Evolutionary conservation across 768 basidiomycete genomes (phyloP), one percentile per base, ranked within the genome.

Genomic region (Coprinellus aureogranulatus): DNA sequence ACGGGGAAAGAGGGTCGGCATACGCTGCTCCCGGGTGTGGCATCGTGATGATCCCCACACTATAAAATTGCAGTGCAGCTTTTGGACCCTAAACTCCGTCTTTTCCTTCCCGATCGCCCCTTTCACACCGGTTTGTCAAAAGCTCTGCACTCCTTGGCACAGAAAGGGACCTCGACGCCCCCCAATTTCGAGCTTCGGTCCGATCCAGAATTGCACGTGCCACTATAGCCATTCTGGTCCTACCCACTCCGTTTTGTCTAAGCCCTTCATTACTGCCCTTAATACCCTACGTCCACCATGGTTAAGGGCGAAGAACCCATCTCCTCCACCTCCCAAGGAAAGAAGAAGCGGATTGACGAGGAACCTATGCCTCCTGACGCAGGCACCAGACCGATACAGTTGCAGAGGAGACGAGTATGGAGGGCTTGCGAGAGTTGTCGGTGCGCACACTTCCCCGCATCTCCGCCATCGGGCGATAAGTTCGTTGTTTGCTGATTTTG

Each of bases 381-480:
- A 47, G 81, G 85, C 63, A 69, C 80, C 49, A 90, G 89, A 65
- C 89, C 90, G 30, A 70, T 92, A 42, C 88, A 89, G 69, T 78
- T 92, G 25, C 91, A 92, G 70, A 81, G 92, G 57, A 70, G 82
- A 72, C 74, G 92, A 64, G 92, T 94, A 47, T 94, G 92, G 92
- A 76, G 92, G 55, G 91, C 91, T 70, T 94, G 91, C 74, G 92
- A 93, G 77, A 86, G 86, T 65, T 94, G 92, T 78, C 85, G 91
- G 91, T 87, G 60, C 47, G 83, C 77, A 49, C 53, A 59, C 42
- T 60, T 60, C 62, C 61, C 55, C n/a, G 52, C 30, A 42, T 34
- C 47, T 44, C 47, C 55, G 65, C 70, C 68, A 63, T 53, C 50
- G 34, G 41, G 55, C 46, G 26, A 57, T 59, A 54, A 59, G 45